Conservation (phyloP, 805 yeast species). For the Maudiozyma serrabonitensis region DNA sequence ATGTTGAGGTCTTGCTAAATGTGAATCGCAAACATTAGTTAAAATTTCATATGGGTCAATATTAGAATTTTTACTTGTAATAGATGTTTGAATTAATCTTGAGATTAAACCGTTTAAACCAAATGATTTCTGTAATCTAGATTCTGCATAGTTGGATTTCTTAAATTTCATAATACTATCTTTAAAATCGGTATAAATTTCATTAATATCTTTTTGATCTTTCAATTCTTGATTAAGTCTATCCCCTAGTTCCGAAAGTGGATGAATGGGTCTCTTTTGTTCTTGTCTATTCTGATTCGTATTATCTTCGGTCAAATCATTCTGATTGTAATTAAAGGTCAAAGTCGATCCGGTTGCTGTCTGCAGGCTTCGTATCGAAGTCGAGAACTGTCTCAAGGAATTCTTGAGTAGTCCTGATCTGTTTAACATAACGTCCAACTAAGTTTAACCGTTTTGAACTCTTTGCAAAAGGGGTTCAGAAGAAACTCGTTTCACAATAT, state of each 20-base stretch:
- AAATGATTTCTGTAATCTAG: constrained; percentile 3
- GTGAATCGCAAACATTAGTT: constrained; percentile 15
- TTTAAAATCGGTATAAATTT: constrained; percentile 1
- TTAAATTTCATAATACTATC: constrained; percentile 1
- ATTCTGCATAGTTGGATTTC: not conserved
- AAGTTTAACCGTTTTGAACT: not conserved
- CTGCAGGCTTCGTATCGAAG: not conserved
- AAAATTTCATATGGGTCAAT: constrained; percentile 23
- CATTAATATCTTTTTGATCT: constrained; percentile 1
- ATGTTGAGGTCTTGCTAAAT: constrained; percentile 23
- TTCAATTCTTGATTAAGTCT: not conserved
- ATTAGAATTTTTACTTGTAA: constrained; percentile 2
- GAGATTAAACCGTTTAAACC: constrained; percentile 1
- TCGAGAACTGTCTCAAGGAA: not conserved
- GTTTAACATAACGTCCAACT: not conserved
- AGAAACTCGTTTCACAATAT: too few species aligned
- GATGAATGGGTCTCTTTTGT: not conserved
- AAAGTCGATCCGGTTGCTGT: not conserved
- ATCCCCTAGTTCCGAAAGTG: not conserved
- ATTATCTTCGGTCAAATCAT: not conserved
- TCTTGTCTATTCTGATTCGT: not conserved
- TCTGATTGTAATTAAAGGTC: not conserved
- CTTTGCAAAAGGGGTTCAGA: too few species aligned
- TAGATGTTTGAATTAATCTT: constrained; percentile 2
- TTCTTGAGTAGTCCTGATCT: not conserved